Evolutionary conservation across 1,284 basidiomycete genomes (phyloP).

Genomic region (Wolfiporia cocos): DNA sequence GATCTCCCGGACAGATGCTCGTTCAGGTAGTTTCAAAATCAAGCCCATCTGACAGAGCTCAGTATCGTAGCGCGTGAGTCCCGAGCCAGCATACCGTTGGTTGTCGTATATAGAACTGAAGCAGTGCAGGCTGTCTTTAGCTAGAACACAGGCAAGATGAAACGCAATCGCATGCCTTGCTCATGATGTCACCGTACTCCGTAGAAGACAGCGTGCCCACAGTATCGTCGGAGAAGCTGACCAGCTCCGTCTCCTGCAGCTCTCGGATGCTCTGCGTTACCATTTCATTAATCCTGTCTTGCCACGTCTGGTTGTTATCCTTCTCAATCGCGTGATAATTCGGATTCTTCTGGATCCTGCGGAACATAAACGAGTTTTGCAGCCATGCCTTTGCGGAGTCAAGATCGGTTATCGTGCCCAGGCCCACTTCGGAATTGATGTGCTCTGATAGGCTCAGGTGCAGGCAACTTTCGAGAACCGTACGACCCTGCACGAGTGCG

Average conservation of each 20-base stretch:
- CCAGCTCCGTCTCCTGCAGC: constrained; percentile 53
- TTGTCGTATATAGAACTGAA: constrained; percentile 72
- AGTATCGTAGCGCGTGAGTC: no score
- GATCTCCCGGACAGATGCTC: constrained; percentile 53
- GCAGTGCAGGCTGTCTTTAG: no score
- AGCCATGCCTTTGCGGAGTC: constrained; percentile 76
- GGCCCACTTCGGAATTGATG: constrained; percentile 87
- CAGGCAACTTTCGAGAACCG: constrained; percentile 77
- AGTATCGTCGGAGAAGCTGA: constrained; percentile 35
- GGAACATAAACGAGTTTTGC: constrained; percentile 75
- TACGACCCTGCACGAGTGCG: constrained; percentile 57
- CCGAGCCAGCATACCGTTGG: constrained; percentile 48
- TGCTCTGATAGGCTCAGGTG: constrained; percentile 85
- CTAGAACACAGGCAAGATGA: constrained; percentile 2
- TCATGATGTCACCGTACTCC: constrained; percentile 80
- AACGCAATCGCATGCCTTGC: constrained; percentile 46
- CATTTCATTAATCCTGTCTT: constrained; percentile 64
- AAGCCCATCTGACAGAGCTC: constrained; percentile 49
- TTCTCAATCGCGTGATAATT: constrained; percentile 64
- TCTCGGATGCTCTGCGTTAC: constrained; percentile 59
- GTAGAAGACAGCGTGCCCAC: constrained; percentile 46
- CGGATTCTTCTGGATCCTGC: constrained; percentile 81
- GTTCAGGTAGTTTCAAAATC: constrained; percentile 53
- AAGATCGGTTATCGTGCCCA: constrained; percentile 71
- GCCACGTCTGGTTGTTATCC: constrained; percentile 55